Evolutionary conservation across 805 yeast species (phyloP).

Genomic region (Myxozyma neotropica): DNA sequence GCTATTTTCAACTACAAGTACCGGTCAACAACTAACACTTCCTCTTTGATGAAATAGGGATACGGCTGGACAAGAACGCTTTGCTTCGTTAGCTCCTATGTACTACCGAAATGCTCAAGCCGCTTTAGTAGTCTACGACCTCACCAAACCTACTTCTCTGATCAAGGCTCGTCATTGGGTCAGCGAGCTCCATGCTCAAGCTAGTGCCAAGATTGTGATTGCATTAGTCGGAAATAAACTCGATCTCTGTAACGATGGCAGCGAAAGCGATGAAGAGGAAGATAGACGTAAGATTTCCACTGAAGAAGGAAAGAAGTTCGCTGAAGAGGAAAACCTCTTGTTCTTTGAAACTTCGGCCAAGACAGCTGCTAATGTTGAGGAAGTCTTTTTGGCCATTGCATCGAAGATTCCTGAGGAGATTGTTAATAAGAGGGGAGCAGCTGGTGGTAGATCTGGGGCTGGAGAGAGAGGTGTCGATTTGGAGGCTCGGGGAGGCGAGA

Average conservation of each 20-base stretch:
- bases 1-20: not conserved
- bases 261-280: slow-evolving; percentile 42
- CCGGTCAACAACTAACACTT: no score
- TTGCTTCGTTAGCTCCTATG: slow-evolving; percentile 95
- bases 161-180: slow-evolving; percentile 99
- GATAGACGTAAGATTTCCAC: slow-evolving; percentile 68
- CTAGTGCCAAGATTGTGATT: slow-evolving; percentile 85
- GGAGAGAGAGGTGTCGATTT: slow-evolving; percentile 33
- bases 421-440: slow-evolving; percentile 33
- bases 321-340: slow-evolving; percentile 86
- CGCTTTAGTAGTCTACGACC: slow-evolving; percentile 92
- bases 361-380: slow-evolving; percentile 83
- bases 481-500: slow-evolving; percentile 26
- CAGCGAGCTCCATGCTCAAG: slow-evolving; percentile 92
- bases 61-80: slow-evolving; percentile 97
- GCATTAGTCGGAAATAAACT: slow-evolving; percentile 93
- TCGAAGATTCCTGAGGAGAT: slow-evolving; percentile 70
- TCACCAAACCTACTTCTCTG: slow-evolving; percentile 92
- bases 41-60: slow-evolving; percentile 50
- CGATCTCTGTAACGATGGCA: slow-evolving; percentile 59
- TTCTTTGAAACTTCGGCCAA: slow-evolving; percentile 96
- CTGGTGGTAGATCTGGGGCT: slow-evolving; percentile 30
- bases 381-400: slow-evolving; percentile 88
- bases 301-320: slow-evolving; percentile 84
- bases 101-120: slow-evolving; percentile 97